Percentiles rank a stretch among this genome's conserved stretches.
Evolutionary conservation across 2,329 filamentous ascomycete genomes (phyloP).

Genomic region (Alternaria longipes): DNA sequence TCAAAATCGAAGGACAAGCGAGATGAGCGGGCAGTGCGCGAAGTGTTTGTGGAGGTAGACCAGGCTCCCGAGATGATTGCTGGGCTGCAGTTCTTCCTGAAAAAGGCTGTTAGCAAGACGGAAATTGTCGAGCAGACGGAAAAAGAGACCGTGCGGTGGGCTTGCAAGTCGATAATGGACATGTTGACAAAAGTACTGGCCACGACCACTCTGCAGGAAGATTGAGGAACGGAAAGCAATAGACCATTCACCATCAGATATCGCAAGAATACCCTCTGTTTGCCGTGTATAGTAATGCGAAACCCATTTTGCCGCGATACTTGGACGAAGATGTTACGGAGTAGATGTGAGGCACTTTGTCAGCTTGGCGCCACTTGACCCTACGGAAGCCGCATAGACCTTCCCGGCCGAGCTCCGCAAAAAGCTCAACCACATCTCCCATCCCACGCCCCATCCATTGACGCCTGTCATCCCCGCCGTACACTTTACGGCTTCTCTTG

Average conservation of each 20-base stretch:
- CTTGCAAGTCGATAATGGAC: constrained; percentile 51
- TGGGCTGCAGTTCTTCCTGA: constrained; percentile 81
- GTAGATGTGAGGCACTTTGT: constrained; percentile 19
- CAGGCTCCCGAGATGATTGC: constrained; percentile 73
- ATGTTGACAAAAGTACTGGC: constrained; percentile 49
- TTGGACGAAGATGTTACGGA: constrained; percentile 12
- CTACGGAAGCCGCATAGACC: constrained; percentile 29
- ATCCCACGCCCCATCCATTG: constrained; percentile 51
- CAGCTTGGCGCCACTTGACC: constrained; percentile 33
- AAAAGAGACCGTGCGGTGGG: constrained; percentile 59
- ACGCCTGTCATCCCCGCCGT: constrained; percentile 43
- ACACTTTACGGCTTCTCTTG: constrained; percentile 42
- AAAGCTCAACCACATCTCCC: constrained; percentile 50
- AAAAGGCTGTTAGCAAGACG: constrained; percentile 75
- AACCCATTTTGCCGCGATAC: neutral
- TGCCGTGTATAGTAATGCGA: constrained; percentile 12
- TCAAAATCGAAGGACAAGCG: constrained; percentile 54
- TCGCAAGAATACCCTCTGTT: constrained; percentile 9
- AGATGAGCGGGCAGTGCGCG: constrained; percentile 68
- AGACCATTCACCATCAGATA: neutral
- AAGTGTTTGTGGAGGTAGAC: constrained; percentile 71
- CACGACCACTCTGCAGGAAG: constrained; percentile 53
- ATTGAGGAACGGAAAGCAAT: constrained; percentile 14
- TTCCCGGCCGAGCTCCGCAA: constrained; percentile 40
- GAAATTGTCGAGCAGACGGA: constrained; percentile 62